Conservation (phyloP, 139 green algal species). For the Edaphochlamys debaryana region DNA sequence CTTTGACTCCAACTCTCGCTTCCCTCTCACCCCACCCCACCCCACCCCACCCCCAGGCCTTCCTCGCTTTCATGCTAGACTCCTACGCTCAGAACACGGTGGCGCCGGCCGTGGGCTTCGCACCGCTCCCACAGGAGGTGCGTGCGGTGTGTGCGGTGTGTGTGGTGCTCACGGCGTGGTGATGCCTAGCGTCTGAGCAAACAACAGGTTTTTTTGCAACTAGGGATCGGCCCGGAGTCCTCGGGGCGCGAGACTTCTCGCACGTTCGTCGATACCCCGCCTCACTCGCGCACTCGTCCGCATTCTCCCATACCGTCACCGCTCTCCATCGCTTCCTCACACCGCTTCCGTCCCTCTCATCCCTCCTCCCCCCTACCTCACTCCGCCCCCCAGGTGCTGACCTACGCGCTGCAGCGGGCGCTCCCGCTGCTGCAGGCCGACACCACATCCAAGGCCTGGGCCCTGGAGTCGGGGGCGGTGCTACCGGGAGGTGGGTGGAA, state of each 20-base stretch:
- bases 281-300: no score
- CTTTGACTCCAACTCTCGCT: no score
- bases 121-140: conserved; percentile 32
- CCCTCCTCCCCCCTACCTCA: no score
- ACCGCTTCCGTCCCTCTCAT: no score
- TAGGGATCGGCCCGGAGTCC: neutral
- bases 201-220: neutral
- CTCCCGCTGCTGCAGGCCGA: conserved; percentile 47
- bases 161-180: no score
- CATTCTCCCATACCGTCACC: neutral
- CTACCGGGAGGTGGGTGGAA: neutral
- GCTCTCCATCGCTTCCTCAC: neutral
- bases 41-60: neutral
- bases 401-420: conserved; percentile 34
- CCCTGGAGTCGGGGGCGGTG: conserved; percentile 10
- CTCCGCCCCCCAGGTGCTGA: conserved; percentile 5
- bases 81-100: conserved; percentile 9
- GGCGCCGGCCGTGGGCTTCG: conserved; percentile 22
- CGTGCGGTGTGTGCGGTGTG: neutral
- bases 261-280: no score
- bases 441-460: conserved; percentile 10
- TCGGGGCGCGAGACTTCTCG: neutral
- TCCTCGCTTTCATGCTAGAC: conserved; percentile 34
- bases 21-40: no score
- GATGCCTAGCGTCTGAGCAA: no score